Percentiles rank a stretch among this genome's conserved stretches.
Conservation (phyloP, 345 rosid species). For the Melaleuca alternifolia region DNA sequence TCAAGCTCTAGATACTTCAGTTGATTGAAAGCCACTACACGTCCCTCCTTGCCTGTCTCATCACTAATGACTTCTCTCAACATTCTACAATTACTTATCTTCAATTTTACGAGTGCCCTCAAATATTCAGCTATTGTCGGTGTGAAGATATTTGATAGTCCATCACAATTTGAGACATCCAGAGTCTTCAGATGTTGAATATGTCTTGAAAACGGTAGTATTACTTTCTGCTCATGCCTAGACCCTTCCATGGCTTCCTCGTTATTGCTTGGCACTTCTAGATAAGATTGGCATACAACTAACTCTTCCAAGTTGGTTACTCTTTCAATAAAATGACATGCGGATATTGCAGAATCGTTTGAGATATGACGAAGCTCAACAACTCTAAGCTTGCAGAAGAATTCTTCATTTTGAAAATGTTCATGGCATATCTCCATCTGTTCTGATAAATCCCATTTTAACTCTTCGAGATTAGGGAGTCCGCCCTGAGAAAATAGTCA, state of each 20-base stretch:
- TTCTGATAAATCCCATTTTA: not conserved
- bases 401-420: not conserved
- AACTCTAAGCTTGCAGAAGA: not conserved
- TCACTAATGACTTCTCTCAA: not conserved
- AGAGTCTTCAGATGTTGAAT: not conserved
- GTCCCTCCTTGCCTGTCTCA: fast-evolving
- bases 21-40: not conserved
- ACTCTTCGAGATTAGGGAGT: not conserved
- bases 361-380: not conserved
- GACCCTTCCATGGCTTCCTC: not conserved
- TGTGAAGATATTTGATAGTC: not conserved
- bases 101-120: not conserved
- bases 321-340: not conserved
- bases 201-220: no score
- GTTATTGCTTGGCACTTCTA: not conserved
- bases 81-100: not conserved
- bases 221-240: no score
- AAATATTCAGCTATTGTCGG: not conserved
- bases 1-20: not conserved
- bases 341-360: not conserved
- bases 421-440: not conserved
- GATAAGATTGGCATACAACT: not conserved
- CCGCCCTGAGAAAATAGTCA: no score
- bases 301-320: not conserved
- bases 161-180: not conserved